Conservation (phyloP, 768 basidiomycete species). For the Boletus vinaceobasis region DNA sequence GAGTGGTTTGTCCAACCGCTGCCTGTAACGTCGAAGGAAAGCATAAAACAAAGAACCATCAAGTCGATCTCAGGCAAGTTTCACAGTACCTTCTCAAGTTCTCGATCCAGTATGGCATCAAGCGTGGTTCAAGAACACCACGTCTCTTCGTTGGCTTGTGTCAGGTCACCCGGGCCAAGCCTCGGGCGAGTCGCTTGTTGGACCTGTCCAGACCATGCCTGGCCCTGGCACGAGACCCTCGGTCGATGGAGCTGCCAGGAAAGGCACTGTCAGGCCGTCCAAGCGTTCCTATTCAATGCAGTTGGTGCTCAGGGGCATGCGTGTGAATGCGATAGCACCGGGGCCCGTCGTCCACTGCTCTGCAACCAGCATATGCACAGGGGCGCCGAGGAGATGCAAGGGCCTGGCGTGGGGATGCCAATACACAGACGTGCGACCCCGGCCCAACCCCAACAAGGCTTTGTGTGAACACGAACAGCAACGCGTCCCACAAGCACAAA, state of each 20-base stretch:
- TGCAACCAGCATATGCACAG: conserved; percentile 51
- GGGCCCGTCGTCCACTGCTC: conserved; percentile 55
- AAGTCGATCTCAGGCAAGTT: not conserved
- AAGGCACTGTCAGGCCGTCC: too few species aligned
- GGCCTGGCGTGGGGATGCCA: conserved; percentile 46
- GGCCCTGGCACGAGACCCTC: conserved; percentile 5
- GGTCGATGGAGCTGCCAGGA: conserved; percentile 29
- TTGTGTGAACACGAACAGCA: not conserved
- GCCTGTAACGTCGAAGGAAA: not conserved
- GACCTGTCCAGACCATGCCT: too few species aligned
- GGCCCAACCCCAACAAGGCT: too few species aligned
- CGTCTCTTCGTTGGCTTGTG: too few species aligned
- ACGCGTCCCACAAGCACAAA: not conserved
- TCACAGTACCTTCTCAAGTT: not conserved
- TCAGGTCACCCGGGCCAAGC: too few species aligned
- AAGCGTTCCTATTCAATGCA: conserved; percentile 49
- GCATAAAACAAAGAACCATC: not conserved
- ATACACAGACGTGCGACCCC: conserved; percentile 43
- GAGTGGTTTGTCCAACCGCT: not conserved
- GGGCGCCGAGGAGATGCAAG: conserved; percentile 53
- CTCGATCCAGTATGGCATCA: not conserved
- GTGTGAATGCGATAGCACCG: conserved; percentile 44
- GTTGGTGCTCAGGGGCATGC: conserved; percentile 52
- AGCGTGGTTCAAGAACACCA: not conserved
- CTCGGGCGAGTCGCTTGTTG: too few species aligned